Percentiles rank a stretch among this genome's conserved stretches.
Conservation (phyloP, 1,284 basidiomycete genomes). For the Trichosporon sp. region DNA sequence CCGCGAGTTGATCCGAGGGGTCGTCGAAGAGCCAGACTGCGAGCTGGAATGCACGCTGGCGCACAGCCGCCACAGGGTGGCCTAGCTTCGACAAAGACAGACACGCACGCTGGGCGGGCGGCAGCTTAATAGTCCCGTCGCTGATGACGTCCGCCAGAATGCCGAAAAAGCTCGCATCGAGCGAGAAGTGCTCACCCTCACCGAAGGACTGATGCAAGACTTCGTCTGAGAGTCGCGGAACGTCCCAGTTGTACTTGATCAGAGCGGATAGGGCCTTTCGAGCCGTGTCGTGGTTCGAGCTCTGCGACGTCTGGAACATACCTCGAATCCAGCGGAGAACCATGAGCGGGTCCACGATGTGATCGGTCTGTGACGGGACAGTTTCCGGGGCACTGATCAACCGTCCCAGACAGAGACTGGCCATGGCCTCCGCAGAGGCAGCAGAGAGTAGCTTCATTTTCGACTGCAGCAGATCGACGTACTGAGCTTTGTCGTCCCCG, state of each 20-base stretch:
- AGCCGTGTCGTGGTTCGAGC: constrained; percentile 48
- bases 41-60: constrained; percentile 72
- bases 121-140: constrained; percentile 54
- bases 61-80: constrained; percentile 63
- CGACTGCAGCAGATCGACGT: constrained; percentile 58
- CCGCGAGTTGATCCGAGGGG: constrained; percentile 53
- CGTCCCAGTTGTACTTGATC: constrained; percentile 60
- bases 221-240: constrained; percentile 63
- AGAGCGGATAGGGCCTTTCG: constrained; percentile 69
- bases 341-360: constrained; percentile 47
- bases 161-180: constrained; percentile 64
- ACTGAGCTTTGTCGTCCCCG: constrained; percentile 58
- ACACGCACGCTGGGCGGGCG: constrained; percentile 66
- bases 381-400: constrained; percentile 38
- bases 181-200: constrained; percentile 50
- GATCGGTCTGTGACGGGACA: constrained; percentile 36
- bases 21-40: constrained; percentile 66
- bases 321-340: constrained; percentile 52
- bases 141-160: constrained; percentile 64
- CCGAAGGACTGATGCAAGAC: constrained; percentile 70
- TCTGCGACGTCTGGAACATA: constrained; percentile 48
- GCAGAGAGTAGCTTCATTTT: constrained; percentile 69
- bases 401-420: constrained; percentile 71
- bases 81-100: constrained; percentile 80
- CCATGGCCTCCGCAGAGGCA: constrained; percentile 74